Percentiles rank a stretch among this genome's conserved stretches.
Evolutionary conservation across 2,329 filamentous ascomycete species (phyloP).

Genomic region (Pseudogymnoascus destructans): DNA sequence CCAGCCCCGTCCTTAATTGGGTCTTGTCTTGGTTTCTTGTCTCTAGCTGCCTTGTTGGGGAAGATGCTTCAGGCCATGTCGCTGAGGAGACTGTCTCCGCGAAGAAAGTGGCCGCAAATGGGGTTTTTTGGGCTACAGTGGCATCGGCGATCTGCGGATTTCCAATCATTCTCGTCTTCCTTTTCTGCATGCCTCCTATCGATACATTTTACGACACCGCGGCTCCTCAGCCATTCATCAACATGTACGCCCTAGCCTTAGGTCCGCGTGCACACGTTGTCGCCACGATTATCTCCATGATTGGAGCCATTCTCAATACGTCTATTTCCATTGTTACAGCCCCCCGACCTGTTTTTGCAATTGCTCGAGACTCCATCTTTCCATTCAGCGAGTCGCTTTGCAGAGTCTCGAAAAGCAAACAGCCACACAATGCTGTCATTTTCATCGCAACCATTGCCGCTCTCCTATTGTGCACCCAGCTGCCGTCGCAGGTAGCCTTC

Average conservation of each 20-base stretch:
- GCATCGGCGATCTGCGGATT: slow-evolving; percentile 23
- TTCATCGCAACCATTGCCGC: slow-evolving; percentile 10
- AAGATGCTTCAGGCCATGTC: slow-evolving; percentile 25
- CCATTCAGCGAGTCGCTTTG: slow-evolving; percentile 10
- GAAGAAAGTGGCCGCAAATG: slow-evolving; percentile 24
- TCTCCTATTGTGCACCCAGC: slow-evolving; percentile 11
- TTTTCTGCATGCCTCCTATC: slow-evolving; percentile 25
- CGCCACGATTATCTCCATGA: slow-evolving; percentile 14
- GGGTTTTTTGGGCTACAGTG: slow-evolving; percentile 24
- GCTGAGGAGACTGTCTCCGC: slow-evolving; percentile 24
- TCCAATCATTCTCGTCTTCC: slow-evolving; percentile 23
- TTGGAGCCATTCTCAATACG: slow-evolving; percentile 14
- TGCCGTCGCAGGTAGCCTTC: slow-evolving; percentile 12
- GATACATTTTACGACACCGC: slow-evolving; percentile 23
- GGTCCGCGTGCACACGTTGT: slow-evolving; percentile 15
- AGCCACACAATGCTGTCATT: slow-evolving; percentile 12
- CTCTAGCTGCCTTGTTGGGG: slow-evolving; percentile 22
- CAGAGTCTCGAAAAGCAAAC: slow-evolving; percentile 11
- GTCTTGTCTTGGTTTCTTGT: slow-evolving; percentile 23
- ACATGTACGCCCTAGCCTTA: slow-evolving; percentile 15
- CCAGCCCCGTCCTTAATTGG: slow-evolving; percentile 22
- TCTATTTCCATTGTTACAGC: slow-evolving; percentile 12
- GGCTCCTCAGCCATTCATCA: slow-evolving; percentile 22
- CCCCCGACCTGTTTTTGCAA: slow-evolving; percentile 11
- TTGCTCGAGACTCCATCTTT: slow-evolving; percentile 11